phyloP scores from a whole-genome alignment of 2,329 filamentous ascomycete genomes.

The Trichoderma sp. region DNA sequence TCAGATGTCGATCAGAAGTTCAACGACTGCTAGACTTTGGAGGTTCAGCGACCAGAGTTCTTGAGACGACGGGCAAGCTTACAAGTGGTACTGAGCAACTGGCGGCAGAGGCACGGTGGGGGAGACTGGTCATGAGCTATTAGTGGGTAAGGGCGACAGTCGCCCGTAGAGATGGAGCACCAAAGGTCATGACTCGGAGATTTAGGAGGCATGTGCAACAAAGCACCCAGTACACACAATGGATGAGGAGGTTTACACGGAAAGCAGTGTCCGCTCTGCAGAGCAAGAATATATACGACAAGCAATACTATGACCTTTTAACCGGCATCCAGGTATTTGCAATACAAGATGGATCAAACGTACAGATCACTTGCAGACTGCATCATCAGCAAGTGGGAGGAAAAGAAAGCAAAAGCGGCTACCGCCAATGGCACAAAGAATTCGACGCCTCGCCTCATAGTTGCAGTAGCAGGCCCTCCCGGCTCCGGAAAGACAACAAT shows the following conservation, averaged over 20 bases:
- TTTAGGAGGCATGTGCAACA: background rate
- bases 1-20: too few relatives aligned
- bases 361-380: conserved; percentile 27
- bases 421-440: conserved; percentile 8
- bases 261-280: background rate
- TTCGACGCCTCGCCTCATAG: conserved; percentile 18
- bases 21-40: background rate
- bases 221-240: background rate
- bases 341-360: conserved; percentile 26
- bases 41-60: background rate
- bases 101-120: background rate
- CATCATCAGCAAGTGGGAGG: conserved; percentile 25
- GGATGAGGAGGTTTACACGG: background rate
- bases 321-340: background rate
- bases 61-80: too few relatives aligned
- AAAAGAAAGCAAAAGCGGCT: conserved; percentile 8
- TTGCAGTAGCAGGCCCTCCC: conserved; percentile 25
- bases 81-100: background rate
- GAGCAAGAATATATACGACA: background rate
- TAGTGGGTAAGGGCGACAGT: background rate
- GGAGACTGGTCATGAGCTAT: background rate
- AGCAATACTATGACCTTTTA: background rate
- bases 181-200: background rate
- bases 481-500: conserved; percentile 26
- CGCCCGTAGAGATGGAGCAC: background rate